Evolutionary conservation across 2,329 filamentous ascomycete species (phyloP), one percentile per base, ranked within the genome.

Genomic region (Pseudofabraea citricarpa): DNA sequence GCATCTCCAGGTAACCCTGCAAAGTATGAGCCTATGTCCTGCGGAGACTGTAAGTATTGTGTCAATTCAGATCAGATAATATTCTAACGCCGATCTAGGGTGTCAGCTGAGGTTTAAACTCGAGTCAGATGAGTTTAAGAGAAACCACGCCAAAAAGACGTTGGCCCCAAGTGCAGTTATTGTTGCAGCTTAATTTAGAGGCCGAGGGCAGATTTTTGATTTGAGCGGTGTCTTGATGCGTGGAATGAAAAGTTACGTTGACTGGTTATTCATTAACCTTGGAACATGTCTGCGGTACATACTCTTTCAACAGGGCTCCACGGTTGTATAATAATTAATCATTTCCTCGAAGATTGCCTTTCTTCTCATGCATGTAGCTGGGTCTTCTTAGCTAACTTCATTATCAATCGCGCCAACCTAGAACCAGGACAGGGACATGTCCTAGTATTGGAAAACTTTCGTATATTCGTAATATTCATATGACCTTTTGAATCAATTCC

Each of bases 401-500:
- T n/a, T n/a, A n/a, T n/a, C n/a, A n/a, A n/a, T n/a, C n/a, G n/a
- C n/a, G n/a, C n/a, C n/a, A n/a, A n/a, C n/a, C n/a, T n/a, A n/a
- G n/a, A n/a, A n/a, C n/a, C n/a, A n/a, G n/a, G n/a, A n/a, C n/a
- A n/a, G n/a, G n/a, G n/a, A n/a, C n/a, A n/a, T n/a, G n/a, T n/a
- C n/a, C n/a, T n/a, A n/a, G n/a, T n/a, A n/a, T n/a, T n/a, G n/a
- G n/a, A n/a, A n/a, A n/a, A n/a, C n/a, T n/a, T n/a, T n/a, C n/a
- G n/a, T n/a, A n/a, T n/a, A n/a, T n/a, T n/a, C n/a, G n/a, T n/a
- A n/a, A n/a, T n/a, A n/a, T n/a, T 56, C 47, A 61, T 31, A 61
- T 49, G 24, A 82, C 73, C 51, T 77, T 74, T 47, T 79, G 72
- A 10, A 79, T 70, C 33, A 86, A 63, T 52, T 85, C 81, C 32